Base-by-base conservation (phyloP, 306 rosid species). In the Casuarina cunninghamiana region DNA sequence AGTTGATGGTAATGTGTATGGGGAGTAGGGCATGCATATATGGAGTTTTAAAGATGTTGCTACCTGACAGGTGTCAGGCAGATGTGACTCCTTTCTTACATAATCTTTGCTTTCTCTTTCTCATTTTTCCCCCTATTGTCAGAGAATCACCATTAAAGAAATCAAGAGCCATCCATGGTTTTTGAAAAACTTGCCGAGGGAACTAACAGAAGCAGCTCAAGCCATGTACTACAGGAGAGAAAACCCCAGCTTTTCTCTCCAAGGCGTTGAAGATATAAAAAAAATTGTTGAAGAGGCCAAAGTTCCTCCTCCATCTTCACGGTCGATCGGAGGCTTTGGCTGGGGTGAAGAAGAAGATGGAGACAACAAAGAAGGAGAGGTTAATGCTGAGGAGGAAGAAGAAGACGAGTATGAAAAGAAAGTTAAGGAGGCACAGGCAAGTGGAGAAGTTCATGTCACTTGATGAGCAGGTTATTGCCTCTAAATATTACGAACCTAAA, bases 121-220 rank as follows among this genome's bases (percentile, higher is more conserved):
- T 41, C 45, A 2, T 57, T 57, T 26, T 58, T 58, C 35, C 46
- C 19, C 16, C 32, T 35, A 43, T 67, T n/a, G 68, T 68, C 89
- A 91, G 97, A 86, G 97, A 83, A 86, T 88, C 82, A 86, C 88
- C 72, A 91, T 91, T 60, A 91, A 88, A 84, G 97, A 91, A 72
- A 88, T 91, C 84, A 91, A 91, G 91, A 82, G 79, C 62, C 94
- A 91, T 66, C 94, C 94, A 15, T 91, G 97, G 97, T 91, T 91
- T 82, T 66, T 88, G 42, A 91, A 89, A 89, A 89, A 91, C 89
- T 86, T 91, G 83, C 97, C 97, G 1, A 86, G 94, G 84, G 97
- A 91, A 85, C 85, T 91, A 75, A 91, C 94, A 26, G 97, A 91
- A 79, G 77, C 86, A 76, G 92, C 90, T 75, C 97, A 91, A 88